A percentile compares a stretch with the other conserved stretches of the same genome.
Conservation (phyloP, 2,329 filamentous ascomycete genomes). For the Clarireedia hainanense region DNA sequence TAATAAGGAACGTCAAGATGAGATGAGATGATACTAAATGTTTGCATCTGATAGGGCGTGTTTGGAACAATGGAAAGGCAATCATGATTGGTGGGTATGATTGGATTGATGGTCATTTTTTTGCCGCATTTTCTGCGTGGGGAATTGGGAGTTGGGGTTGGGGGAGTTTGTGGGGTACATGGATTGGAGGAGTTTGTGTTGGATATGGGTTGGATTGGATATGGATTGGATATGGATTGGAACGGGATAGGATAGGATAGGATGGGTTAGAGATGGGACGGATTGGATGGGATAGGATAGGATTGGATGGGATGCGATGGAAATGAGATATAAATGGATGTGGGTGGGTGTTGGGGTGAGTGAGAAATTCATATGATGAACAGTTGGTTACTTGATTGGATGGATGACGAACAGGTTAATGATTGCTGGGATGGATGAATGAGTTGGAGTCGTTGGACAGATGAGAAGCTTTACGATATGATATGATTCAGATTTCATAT, state of each 20-base stretch:
- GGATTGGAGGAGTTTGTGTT: no score
- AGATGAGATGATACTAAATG: no score
- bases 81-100: background rate
- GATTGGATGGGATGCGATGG: background rate
- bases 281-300: background rate
- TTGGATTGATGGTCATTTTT: background rate
- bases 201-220: background rate
- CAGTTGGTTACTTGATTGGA: no score
- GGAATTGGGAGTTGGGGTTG: background rate
- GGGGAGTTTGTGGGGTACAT: no score
- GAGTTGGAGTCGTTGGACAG: no score
- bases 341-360: background rate
- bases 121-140: background rate
- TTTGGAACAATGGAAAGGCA: background rate
- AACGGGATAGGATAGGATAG: background rate
- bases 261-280: background rate
- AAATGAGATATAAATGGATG: background rate
- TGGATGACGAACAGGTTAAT: background rate
- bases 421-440: background rate
- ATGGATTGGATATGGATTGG: background rate
- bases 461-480: no score
- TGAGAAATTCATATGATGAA: background rate
- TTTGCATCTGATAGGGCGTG: no score
- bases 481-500: no score
- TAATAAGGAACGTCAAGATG: no score